phyloP scores from a whole-genome alignment of 2,329 filamentous ascomycete genomes.

The Samsoniella hepiali region DNA sequence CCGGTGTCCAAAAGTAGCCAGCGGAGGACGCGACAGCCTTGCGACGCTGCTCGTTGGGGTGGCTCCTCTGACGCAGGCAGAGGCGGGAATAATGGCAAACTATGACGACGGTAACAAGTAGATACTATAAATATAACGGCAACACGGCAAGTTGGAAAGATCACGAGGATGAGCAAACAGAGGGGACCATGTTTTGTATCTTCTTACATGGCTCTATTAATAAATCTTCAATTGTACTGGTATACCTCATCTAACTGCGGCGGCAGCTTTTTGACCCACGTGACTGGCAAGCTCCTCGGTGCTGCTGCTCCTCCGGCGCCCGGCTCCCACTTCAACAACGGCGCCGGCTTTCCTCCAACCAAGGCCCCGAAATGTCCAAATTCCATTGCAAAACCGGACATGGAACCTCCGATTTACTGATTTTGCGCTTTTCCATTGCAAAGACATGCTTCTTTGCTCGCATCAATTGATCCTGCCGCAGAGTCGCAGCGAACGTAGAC shows the following conservation, averaged over 20 bases:
- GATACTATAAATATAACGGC: too few species aligned
- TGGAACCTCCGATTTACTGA: not conserved
- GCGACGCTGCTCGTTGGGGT: not conserved
- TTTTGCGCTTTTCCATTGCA: not conserved
- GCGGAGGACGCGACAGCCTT: not conserved
- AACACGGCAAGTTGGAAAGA: too few species aligned
- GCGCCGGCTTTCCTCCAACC: constrained; percentile 8
- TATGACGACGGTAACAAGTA: too few species aligned
- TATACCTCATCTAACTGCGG: too few species aligned
- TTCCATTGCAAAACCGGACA: not conserved
- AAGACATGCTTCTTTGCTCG: too few species aligned
- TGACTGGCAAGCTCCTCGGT: not conserved
- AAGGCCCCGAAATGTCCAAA: not conserved
- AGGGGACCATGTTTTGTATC: too few species aligned
- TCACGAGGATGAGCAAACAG: too few species aligned
- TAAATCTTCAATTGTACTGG: too few species aligned
- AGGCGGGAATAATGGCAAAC: too few species aligned
- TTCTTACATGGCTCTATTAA: too few species aligned
- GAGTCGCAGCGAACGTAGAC: not conserved
- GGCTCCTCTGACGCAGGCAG: not conserved
- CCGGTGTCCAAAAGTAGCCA: not conserved
- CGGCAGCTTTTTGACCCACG: too few species aligned
- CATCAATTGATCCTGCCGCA: not conserved
- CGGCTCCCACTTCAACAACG: constrained; percentile 15
- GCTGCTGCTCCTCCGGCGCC: not conserved